Evolutionary conservation across 169 alveolate genomes (phyloP).

Genomic region (Cryptosporidium felis): DNA sequence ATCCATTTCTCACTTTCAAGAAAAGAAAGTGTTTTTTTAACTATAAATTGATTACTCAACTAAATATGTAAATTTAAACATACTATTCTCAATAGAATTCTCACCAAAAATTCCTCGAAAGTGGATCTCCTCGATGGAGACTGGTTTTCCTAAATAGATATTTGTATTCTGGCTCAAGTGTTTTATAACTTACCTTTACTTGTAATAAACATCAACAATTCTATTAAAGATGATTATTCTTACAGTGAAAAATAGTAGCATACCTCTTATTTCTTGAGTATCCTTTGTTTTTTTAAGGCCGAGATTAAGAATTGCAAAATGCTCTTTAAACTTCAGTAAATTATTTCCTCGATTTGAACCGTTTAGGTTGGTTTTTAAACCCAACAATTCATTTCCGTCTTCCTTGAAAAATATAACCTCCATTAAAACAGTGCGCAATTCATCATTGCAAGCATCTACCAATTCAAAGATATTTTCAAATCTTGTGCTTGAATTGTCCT

Average conservation of each 20-base stretch:
- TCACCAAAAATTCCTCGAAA: background rate
- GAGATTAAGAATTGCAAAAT: conserved; percentile 12
- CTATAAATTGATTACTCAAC: background rate
- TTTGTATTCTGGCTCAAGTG: background rate
- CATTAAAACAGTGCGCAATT: conserved; percentile 19
- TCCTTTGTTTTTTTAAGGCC: conserved; percentile 33
- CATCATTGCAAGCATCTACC: conserved; percentile 51
- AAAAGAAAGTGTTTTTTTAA: conserved; percentile 3
- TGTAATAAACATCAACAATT: background rate
- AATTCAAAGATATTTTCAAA: conserved; percentile 63
- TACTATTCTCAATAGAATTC: conserved; percentile 4
- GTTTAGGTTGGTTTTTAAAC: conserved; percentile 17
- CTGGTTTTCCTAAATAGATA: background rate
- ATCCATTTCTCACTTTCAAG: conserved; percentile 45
- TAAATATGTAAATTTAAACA: background rate
- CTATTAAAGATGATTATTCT: background rate
- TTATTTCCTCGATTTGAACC: background rate
- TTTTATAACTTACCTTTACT: conserved; percentile 10
- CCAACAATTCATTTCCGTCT: conserved; percentile 6
- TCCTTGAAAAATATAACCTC: background rate
- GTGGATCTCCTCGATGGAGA: conserved; percentile 18
- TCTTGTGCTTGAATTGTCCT: background rate
- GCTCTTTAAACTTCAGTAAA: background rate
- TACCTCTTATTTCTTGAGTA: conserved; percentile 23
- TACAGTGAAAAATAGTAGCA: background rate